Percentiles rank a stretch among this genome's conserved stretches.
Conservation (phyloP, 2,329 filamentous ascomycete genomes). For the Aspergillus arachidicola region DNA sequence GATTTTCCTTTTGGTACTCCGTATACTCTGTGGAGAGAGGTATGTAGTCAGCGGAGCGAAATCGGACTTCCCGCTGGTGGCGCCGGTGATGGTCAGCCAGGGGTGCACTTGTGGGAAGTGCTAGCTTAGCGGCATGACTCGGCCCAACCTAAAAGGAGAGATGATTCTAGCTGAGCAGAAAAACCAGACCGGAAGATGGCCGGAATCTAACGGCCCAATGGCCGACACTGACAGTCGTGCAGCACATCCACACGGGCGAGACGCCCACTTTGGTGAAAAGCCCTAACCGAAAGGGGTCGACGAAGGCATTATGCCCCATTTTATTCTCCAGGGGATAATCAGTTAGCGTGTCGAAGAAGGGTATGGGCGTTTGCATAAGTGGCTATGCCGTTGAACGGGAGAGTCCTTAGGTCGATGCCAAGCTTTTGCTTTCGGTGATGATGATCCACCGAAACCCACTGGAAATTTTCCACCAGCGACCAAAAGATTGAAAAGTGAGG, state of each 20-base stretch:
- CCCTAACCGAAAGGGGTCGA: background rate
- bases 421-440: constrained; percentile 21
- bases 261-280: background rate
- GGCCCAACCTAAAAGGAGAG: constrained; percentile 7
- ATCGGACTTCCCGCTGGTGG: background rate
- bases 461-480: background rate
- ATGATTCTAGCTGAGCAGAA: constrained; percentile 4
- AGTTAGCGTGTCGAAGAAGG: background rate
- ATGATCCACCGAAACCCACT: constrained; percentile 12
- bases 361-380: constrained; percentile 4
- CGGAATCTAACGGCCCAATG: background rate
- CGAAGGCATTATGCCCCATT: background rate
- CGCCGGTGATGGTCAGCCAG: background rate
- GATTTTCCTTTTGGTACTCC: background rate
- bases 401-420: constrained; percentile 12
- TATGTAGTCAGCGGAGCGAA: background rate
- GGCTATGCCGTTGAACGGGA: constrained; percentile 8
- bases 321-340: background rate
- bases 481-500: background rate
- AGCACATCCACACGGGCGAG: background rate
- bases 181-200: background rate
- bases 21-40: background rate
- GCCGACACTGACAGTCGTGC: background rate
- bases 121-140: constrained; percentile 6
- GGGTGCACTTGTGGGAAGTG: constrained; percentile 2